Percentiles rank a stretch among this genome's conserved stretches.
phyloP scores from a whole-genome alignment of 2,329 filamentous ascomycete genomes.

The Calonectria naviculata region DNA sequence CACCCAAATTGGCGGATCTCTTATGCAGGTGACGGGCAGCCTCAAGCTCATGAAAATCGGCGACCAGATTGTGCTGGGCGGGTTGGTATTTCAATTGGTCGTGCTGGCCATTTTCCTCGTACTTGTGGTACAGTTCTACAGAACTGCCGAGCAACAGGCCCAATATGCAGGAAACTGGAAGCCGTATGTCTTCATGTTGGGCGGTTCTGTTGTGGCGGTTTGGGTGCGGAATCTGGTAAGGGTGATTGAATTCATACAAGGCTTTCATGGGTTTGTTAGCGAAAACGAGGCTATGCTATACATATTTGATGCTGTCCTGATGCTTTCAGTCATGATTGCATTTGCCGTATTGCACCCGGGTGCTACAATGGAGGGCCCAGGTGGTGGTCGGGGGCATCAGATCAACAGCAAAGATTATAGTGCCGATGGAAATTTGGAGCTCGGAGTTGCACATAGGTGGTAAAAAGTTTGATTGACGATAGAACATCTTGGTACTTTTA shows the following conservation, averaged over 20 bases:
- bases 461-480: background rate
- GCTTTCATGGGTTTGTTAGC: conserved; percentile 20
- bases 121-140: background rate
- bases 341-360: background rate
- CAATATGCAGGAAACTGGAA: background rate
- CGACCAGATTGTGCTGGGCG: background rate
- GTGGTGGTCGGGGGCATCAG: background rate
- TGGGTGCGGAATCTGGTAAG: conserved; percentile 22
- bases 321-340: background rate
- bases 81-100: conserved; percentile 5
- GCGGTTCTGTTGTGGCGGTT: conserved; percentile 2
- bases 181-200: conserved; percentile 7
- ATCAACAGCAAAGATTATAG: conserved; percentile 1
- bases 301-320: background rate
- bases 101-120: background rate
- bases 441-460: background rate
- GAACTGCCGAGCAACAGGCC: background rate
- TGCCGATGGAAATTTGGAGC: background rate
- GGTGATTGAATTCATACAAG: conserved; percentile 20
- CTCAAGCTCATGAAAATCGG: conserved; percentile 13
- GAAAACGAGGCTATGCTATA: conserved; percentile 15
- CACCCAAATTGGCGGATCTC: conserved; percentile 6
- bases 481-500: no score
- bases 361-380: background rate
- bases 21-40: conserved; percentile 6